Evolutionary conservation across 106 monocot species (phyloP), one percentile per base, ranked within the genome.

Genomic region (Phalaenopsis aphrodite): DNA sequence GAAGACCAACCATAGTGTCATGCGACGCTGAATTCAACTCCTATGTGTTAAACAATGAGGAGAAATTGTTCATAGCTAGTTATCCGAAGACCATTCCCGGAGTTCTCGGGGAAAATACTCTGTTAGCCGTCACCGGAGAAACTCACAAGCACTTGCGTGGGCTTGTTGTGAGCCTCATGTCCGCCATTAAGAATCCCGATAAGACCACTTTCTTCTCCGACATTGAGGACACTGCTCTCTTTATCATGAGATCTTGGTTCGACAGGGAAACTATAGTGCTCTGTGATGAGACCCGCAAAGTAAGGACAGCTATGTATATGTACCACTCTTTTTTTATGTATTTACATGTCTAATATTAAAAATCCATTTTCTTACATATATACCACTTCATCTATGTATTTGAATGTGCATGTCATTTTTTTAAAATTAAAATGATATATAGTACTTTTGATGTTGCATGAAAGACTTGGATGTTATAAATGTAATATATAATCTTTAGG

Each of bases 1-100:
- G 93, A 8, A 67, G 85, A 68, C 93, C 80, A 24, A 88, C 91
- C 24, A 87, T 95, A n/a, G 91, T 95, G 2, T 95, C 95, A 4
- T 89, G 91, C 1, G 95, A 95, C 49, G 75, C 88, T 0, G 91
- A 85, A 23, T 74, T 95, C 15, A 95, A 95, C 82, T 80, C 89
- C 42, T 93, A 88, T 80, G 73, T 93, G 8, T 85, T 95, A 4
- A 86, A 88, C 80, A 93, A 88, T 38, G 95, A 95, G 77, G 93
- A 89, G 38, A 76, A 79, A 85, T 55, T 86, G 80, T 95, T 95
- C 82, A 85, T 88, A 81, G 84, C 86, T 42, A 89, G 91, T 79
- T 95, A 89, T 77, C 95, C 95, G 24, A 82, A 78, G 85, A 93
- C 88, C 84, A 87, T 95, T 45, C 83, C 82, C 0, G 89, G 84